Base-by-base conservation (phyloP, 768 basidiomycete genomes). In the Tylopilus rubrobrunneus region DNA sequence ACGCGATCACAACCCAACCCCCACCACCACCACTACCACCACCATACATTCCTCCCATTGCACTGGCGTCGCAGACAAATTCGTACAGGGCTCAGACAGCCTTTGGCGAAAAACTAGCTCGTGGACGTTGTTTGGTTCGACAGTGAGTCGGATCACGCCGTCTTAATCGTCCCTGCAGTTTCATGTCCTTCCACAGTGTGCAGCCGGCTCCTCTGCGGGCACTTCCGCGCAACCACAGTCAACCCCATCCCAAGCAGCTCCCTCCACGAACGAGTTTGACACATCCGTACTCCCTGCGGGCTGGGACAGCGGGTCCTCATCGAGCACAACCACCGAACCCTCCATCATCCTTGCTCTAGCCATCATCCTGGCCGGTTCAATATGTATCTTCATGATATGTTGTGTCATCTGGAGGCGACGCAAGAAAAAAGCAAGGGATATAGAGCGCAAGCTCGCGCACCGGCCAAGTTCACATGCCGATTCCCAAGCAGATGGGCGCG, bases 81-180 rank as follows among this genome's bases (percentile, higher is more conserved):
- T 76, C 65, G 68, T 73, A 37, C 63, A 74, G 58, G 81, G 73
- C n/a, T 36, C 67, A 11, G 83, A 86, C 71, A 81, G 78, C 5
- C 59, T 72, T 50, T 88, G 86, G 86, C 76, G 78, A 41, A 80
- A 75, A 64, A 73, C 78, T 2, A 70, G 73, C 9, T 59, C 64
- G 27, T 89, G 84, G 71, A 79, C 83, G 12, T 69, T 88, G 37
- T 87, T 84, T 60, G 87, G 88, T n/a, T 84, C 83, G n/a, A 80
- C 83, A 14, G 73, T 85, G 37, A 80, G 85, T 63, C 55, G 71
- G 3, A 9, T 36, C 29, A 17, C 7, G 10, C 5, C 33, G 10
- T 27, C 41, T 7, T 37, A 4, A 25, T 46, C 34, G 10, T 37
- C 21, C 2, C 23, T 28, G 15, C 25, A 14, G 34, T 47, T 56